These are phyloP conservation scores for Leccinum insolens DNA, from an alignment of 1,284 basidiomycete species.

Conservation along the genomic window DNA sequence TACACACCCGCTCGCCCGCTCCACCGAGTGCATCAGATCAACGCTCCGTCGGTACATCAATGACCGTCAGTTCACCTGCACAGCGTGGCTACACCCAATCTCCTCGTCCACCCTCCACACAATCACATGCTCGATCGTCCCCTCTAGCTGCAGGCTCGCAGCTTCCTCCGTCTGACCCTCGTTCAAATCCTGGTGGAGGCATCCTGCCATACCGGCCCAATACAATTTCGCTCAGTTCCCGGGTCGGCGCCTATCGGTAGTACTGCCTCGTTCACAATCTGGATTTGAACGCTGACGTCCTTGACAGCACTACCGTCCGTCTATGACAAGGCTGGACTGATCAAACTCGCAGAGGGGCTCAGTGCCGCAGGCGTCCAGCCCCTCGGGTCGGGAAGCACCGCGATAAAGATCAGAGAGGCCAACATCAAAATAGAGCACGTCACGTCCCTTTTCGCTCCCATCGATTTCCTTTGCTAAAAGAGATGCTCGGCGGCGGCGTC, in stretches of 20 bases:
- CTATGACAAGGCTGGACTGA: constrained; percentile 93
- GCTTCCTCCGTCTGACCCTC: constrained; percentile 32
- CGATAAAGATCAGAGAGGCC: constrained; percentile 95
- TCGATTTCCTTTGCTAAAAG: constrained; percentile 36
- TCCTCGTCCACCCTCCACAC: constrained; percentile 36
- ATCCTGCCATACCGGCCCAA: constrained; percentile 23
- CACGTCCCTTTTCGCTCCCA: constrained; percentile 2
- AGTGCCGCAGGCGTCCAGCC: constrained; percentile 83
- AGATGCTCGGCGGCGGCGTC: constrained; percentile 98
- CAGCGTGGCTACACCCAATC: constrained; percentile 39
- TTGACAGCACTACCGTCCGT: constrained; percentile 87
- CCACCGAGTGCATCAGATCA: constrained; percentile 22
- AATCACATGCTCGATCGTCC: constrained; percentile 34
- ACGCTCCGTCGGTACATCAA: constrained; percentile 20
- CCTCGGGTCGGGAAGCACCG: constrained; percentile 95
- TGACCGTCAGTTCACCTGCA: constrained; percentile 29
- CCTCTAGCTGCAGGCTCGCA: constrained; percentile 34
- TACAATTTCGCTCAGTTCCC: constrained; percentile 28
- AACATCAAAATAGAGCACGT: constrained; percentile 90
- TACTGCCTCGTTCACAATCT: constrained; percentile 4
- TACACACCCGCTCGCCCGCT: too few relatives aligned
- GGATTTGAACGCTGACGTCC: constrained; percentile 13
- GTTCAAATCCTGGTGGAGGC: constrained; percentile 30
- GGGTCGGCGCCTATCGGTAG: constrained; percentile 30
- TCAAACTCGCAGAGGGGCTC: constrained; percentile 89